phyloP scores from a whole-genome alignment of 192 early-diverging fungal genomes.

The Coemansia sp. region DNA sequence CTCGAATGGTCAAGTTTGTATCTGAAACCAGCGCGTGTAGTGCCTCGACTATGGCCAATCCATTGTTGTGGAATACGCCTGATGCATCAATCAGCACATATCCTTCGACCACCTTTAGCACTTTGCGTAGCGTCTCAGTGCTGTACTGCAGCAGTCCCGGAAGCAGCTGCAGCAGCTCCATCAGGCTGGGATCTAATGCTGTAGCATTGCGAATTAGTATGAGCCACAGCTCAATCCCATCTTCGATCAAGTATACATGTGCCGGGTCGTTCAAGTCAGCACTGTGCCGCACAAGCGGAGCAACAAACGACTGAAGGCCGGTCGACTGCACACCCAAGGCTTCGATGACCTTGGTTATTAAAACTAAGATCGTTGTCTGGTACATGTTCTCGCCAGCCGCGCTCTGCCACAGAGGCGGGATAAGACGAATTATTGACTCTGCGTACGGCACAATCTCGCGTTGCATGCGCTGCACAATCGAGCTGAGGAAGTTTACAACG shows the following conservation, averaged over 20 bases:
- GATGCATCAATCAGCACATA: slow-evolving; percentile 66
- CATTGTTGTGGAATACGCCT: slow-evolving; percentile 15
- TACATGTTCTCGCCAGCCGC: slow-evolving; percentile 77
- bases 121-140: slow-evolving; percentile 71
- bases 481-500: slow-evolving; percentile 70
- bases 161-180: slow-evolving; percentile 62
- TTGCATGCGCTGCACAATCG: slow-evolving; percentile 78
- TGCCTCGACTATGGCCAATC: slow-evolving; percentile 23
- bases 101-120: slow-evolving; percentile 83
- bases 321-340: slow-evolving; percentile 69
- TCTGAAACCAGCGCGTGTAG: slow-evolving; percentile 34
- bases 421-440: slow-evolving; percentile 65
- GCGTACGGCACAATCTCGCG: slow-evolving; percentile 73
- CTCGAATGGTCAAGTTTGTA: slow-evolving; percentile 22
- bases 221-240: slow-evolving; percentile 88
- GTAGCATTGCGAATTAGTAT: slow-evolving; percentile 73
- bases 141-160: slow-evolving; percentile 70
- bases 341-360: slow-evolving; percentile 76
- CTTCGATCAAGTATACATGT: slow-evolving; percentile 85
- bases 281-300: slow-evolving; percentile 76
- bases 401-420: slow-evolving; percentile 80
- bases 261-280: slow-evolving; percentile 61
- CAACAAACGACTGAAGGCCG: slow-evolving; percentile 69
- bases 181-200: slow-evolving; percentile 54
- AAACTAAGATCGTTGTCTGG: slow-evolving; percentile 72